Conservation (phyloP, 208 protist species). For the Crithidia bombi region DNA sequence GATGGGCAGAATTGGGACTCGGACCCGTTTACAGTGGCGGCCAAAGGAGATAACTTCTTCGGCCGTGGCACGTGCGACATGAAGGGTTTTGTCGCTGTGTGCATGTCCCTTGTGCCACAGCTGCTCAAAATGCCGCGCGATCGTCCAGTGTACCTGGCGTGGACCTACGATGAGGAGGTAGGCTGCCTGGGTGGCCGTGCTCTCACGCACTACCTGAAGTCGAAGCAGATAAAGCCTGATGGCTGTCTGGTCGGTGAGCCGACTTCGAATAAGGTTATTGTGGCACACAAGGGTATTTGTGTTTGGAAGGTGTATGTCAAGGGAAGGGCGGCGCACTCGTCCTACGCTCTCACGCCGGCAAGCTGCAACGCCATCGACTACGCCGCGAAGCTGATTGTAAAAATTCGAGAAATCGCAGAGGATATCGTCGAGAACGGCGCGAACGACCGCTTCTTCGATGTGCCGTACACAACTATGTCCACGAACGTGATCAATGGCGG, state of each 20-base stretch:
- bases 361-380: slow-evolving; percentile 67
- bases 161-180: slow-evolving; percentile 55
- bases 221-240: slow-evolving; percentile 41
- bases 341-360: slow-evolving; percentile 38
- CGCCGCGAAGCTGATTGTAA: slow-evolving; percentile 51
- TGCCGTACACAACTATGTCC: slow-evolving; percentile 42
- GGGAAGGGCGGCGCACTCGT: slow-evolving; percentile 47
- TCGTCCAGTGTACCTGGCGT: slow-evolving; percentile 57
- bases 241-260: slow-evolving; percentile 67
- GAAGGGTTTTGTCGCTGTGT: slow-evolving; percentile 65
- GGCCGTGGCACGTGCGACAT: slow-evolving; percentile 64
- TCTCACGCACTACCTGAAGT: slow-evolving; percentile 44
- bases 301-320: slow-evolving; percentile 38
- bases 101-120: slow-evolving; percentile 53
- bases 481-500: slow-evolving; percentile 60
- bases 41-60: slow-evolving; percentile 42
- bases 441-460: slow-evolving; percentile 38
- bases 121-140: slow-evolving; percentile 45
- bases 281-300: slow-evolving; percentile 60
- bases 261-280: slow-evolving; percentile 60
- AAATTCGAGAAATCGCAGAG: slow-evolving; percentile 53
- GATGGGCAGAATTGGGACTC: slow-evolving; percentile 63
- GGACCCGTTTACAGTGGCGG: slow-evolving; percentile 43
- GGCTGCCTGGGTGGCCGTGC: slow-evolving; percentile 47
- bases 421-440: slow-evolving; percentile 30